These are phyloP conservation scores for Entonaema liquescens DNA, from an alignment of 495 filamentous ascomycete genomes.

Conservation along the genomic window DNA sequence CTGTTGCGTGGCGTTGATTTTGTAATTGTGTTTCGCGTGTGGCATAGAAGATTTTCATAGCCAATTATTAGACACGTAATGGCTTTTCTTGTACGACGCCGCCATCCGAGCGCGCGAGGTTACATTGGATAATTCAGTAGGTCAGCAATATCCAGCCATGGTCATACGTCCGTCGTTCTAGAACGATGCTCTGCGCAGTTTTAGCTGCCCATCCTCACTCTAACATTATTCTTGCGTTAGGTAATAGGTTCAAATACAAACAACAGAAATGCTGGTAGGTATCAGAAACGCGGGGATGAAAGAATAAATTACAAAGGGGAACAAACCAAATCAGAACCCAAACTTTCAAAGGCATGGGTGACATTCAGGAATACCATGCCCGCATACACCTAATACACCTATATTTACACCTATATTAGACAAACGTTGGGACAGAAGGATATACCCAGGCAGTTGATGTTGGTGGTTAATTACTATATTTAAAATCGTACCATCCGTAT, in stretches of 20 bases:
- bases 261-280: background rate
- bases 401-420: background rate
- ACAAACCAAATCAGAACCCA: background rate
- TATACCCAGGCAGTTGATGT: background rate
- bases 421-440: background rate
- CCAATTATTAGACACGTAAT: background rate
- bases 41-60: background rate
- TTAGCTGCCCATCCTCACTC: background rate
- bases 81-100: background rate
- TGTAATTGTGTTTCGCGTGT: background rate
- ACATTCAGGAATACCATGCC: background rate
- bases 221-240: background rate
- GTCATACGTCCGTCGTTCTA: background rate
- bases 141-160: background rate
- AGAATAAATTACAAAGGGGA: background rate
- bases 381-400: no score
- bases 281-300: background rate
- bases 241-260: background rate
- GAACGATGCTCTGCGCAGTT: background rate
- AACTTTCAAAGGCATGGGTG: background rate
- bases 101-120: conserved; percentile 12
- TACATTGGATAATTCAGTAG: conserved; percentile 21
- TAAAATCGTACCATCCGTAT: conserved; percentile 4
- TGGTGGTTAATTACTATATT: background rate
- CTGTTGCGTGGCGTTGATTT: background rate